Evolutionary conservation across 306 rosid species (phyloP), one percentile per base, ranked within the genome.

Genomic region (Astragalus glycyphyllos): DNA sequence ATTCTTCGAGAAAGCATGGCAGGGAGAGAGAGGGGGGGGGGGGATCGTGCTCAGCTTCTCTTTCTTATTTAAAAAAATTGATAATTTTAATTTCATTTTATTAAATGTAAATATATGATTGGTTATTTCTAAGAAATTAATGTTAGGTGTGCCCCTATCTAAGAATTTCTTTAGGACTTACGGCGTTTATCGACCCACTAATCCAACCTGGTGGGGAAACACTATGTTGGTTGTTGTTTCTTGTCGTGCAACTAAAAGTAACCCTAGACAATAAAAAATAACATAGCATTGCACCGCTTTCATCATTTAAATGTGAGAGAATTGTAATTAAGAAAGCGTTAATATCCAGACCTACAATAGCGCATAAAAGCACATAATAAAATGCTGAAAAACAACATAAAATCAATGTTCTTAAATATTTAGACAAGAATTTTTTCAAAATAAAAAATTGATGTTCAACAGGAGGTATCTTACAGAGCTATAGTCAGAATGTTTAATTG

Each of bases 391-490:
- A 41, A 69, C 51, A 42, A 41, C 15, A 40, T 57, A 32, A n/a
- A 58, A 20, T 41, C 64, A 57, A 31, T 32, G 13, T 58, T 58
- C 44, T 32, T 58, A 32, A 58, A 32, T 11, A 11, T 11, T 11
- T 11, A 55, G 6, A 26, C 60, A 26, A 55, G 38, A 55, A 2
- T 55, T 26, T 54, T 11, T 7, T 58, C 6, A 11, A 54, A 29
- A 56, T 56, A 29, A 56, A 56, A 56, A 23, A 4, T 54, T 26
- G 4, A 29, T 56, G 17, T 11, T 56, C 41, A 31, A 56, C 40
- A 29, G 62, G 31, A 56, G n/a, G 41, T 31, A 56, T 56, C 62
- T 56, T 56, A 56, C 62, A 29, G 62, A 56, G 62, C 62, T 56
- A 16, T 56, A 56, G 62, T 56, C 41, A 2, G 40, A 56, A 31